phyloP scores from a whole-genome alignment of 1,139 yeast genomes.

The Magnusiomyces sp. region DNA sequence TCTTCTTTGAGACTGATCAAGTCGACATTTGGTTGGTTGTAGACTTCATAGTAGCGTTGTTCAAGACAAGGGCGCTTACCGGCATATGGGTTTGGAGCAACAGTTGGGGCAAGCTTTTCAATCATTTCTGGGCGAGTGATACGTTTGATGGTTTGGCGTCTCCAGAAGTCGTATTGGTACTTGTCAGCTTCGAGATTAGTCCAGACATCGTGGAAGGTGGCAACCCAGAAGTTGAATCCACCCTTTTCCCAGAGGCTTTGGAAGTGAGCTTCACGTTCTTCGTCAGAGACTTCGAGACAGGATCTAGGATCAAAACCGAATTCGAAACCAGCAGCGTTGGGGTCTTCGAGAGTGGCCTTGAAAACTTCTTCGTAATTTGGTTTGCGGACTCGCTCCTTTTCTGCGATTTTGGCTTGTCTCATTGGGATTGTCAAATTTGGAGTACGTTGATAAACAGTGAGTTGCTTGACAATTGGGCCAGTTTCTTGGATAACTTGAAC shows the following conservation, averaged over 20 bases:
- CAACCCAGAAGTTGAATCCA: slow-evolving; percentile 26
- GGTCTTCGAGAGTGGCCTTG: slow-evolving; percentile 15
- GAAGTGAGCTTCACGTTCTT: slow-evolving; percentile 22
- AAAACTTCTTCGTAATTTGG: slow-evolving; percentile 16
- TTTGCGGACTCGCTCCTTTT: slow-evolving; percentile 13
- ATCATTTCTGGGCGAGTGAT: slow-evolving; percentile 23
- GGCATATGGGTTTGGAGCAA: slow-evolving; percentile 25
- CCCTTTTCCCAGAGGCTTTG: slow-evolving; percentile 20
- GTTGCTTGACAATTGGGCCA: slow-evolving; percentile 19
- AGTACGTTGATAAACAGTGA: slow-evolving; percentile 26
- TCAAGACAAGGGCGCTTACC: slow-evolving; percentile 28
- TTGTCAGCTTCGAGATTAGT: slow-evolving; percentile 21
- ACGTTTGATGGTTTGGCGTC: slow-evolving; percentile 20
- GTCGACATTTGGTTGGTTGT: slow-evolving; percentile 26
- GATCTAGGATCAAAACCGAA: slow-evolving; percentile 14
- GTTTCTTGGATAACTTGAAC: slow-evolving; percentile 35
- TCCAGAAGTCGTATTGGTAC: slow-evolving; percentile 26
- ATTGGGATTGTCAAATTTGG: slow-evolving; percentile 26
- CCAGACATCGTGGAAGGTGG: slow-evolving; percentile 22
- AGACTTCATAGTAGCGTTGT: slow-evolving; percentile 24
- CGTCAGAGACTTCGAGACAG: slow-evolving; percentile 17
- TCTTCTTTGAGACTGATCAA: slow-evolving; percentile 24
- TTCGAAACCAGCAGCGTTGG: slow-evolving; percentile 20
- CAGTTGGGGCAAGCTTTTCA: slow-evolving; percentile 25
- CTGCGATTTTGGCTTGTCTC: slow-evolving; percentile 18